Evolutionary conservation across 495 filamentous ascomycete genomes (phyloP).

Genomic region (Daldinia decipiens): DNA sequence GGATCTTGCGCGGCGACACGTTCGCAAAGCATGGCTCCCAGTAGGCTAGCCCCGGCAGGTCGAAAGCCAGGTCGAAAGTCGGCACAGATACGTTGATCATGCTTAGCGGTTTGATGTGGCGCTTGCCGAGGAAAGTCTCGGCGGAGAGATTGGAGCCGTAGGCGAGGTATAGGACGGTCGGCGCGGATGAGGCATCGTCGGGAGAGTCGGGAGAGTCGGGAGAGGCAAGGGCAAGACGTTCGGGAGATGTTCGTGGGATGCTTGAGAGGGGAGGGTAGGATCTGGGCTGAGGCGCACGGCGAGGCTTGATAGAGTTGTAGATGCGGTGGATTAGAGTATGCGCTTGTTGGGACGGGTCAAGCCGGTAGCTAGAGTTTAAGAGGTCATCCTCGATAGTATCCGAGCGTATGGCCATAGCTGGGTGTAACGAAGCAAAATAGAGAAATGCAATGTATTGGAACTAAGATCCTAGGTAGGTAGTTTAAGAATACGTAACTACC

Average conservation of each 20-base stretch:
- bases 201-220: slow-evolving; percentile 25
- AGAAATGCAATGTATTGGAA: no score
- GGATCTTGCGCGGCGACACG: slow-evolving; percentile 66
- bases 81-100: slow-evolving; percentile 83
- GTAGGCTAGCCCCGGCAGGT: slow-evolving; percentile 88
- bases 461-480: no score
- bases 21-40: slow-evolving; percentile 93
- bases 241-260: slow-evolving; percentile 43
- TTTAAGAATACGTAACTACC: no score
- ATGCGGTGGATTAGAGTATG: slow-evolving; percentile 26
- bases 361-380: neutral
- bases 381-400: slow-evolving; percentile 17
- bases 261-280: slow-evolving; percentile 32
- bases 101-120: slow-evolving; percentile 82
- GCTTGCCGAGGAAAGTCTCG: slow-evolving; percentile 76
- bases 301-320: slow-evolving; percentile 29
- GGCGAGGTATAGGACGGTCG: slow-evolving; percentile 86
- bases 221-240: slow-evolving; percentile 43
- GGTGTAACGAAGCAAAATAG: neutral
- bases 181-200: slow-evolving; percentile 20
- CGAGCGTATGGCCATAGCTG: neutral
- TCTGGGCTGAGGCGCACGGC: neutral
- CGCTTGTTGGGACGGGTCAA: slow-evolving; percentile 28
- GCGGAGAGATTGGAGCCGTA: slow-evolving; percentile 91
- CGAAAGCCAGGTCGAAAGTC: slow-evolving; percentile 78